Evolutionary conservation across 129 eudicot genomes (phyloP).

Genomic region (Pulicaria dysenterica): DNA sequence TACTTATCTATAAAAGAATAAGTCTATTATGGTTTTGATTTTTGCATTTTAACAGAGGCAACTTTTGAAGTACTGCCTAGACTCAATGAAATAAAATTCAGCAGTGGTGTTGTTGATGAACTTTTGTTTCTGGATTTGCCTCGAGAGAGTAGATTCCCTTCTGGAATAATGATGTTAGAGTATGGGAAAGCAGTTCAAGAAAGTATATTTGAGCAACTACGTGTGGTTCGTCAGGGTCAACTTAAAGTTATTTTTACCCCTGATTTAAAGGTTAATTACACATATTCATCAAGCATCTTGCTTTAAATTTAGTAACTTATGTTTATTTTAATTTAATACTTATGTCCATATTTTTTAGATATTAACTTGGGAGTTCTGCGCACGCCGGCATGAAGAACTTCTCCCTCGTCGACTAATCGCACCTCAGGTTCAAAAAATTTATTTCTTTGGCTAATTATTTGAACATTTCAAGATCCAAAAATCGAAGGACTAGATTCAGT

Average conservation of each 20-base stretch:
- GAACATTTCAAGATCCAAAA: neutral
- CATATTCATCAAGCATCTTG: neutral
- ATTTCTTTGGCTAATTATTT: neutral
- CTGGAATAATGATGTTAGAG: constrained; percentile 79
- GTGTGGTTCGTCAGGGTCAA: constrained; percentile 84
- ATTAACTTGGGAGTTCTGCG: constrained; percentile 84
- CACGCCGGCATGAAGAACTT: constrained; percentile 76
- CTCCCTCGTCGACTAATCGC: constrained; percentile 68
- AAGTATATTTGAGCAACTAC: constrained; percentile 82
- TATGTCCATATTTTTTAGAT: constrained; percentile 34
- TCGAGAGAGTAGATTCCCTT: constrained; percentile 57
- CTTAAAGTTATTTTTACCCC: constrained; percentile 67
- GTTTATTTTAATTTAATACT: neutral
- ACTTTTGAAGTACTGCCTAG: constrained; percentile 80
- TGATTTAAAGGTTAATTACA: constrained; percentile 57
- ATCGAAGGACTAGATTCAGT: too few species aligned
- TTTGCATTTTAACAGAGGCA: constrained; percentile 52
- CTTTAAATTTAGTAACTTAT: neutral
- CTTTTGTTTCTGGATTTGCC: constrained; percentile 77
- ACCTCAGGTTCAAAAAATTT: constrained; percentile 59
- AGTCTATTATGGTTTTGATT: neutral
- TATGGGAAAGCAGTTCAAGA: constrained; percentile 79
- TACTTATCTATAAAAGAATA: neutral
- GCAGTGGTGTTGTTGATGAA: constrained; percentile 76
- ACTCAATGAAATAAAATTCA: constrained; percentile 74